phyloP scores from a whole-genome alignment of 768 basidiomycete genomes.

The Naganishia onofrii region DNA sequence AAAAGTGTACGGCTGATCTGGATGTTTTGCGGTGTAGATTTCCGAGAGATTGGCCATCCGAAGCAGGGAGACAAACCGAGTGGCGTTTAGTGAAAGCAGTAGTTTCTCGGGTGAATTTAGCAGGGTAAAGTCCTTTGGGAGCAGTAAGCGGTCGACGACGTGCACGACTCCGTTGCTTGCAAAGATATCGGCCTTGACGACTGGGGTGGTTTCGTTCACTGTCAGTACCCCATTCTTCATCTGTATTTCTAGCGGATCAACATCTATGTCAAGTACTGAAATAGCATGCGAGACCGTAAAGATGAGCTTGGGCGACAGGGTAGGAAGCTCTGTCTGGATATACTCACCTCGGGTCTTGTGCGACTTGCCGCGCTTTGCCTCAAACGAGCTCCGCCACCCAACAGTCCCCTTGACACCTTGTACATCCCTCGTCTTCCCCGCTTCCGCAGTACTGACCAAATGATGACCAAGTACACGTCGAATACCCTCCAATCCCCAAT shows the following conservation, averaged over 20 bases:
- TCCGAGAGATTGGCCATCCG: constrained; percentile 71
- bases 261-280: constrained; percentile 15
- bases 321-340: neutral
- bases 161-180: constrained; percentile 92
- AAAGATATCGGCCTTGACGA: constrained; percentile 70
- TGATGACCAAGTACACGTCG: constrained; percentile 63
- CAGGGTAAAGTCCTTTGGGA: constrained; percentile 70
- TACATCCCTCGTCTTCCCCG: constrained; percentile 57
- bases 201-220: constrained; percentile 54
- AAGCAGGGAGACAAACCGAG: constrained; percentile 80
- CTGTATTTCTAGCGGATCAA: constrained; percentile 28
- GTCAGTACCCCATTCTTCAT: constrained; percentile 57
- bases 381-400: constrained; percentile 51
- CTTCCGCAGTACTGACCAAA: constrained; percentile 34
- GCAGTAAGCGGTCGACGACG: constrained; percentile 74
- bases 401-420: constrained; percentile 34
- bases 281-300: neutral
- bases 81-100: constrained; percentile 86
- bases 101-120: constrained; percentile 87
- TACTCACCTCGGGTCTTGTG: constrained; percentile 12
- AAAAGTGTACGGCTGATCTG: constrained; percentile 66
- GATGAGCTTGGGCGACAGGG: neutral
- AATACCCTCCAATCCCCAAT: constrained; percentile 78
- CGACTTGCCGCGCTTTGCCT: constrained; percentile 26
- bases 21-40: constrained; percentile 47